Evolutionary conservation across 441 rosid species (phyloP), one percentile per base, ranked within the genome.

Genomic region (Brassica hybrid): DNA sequence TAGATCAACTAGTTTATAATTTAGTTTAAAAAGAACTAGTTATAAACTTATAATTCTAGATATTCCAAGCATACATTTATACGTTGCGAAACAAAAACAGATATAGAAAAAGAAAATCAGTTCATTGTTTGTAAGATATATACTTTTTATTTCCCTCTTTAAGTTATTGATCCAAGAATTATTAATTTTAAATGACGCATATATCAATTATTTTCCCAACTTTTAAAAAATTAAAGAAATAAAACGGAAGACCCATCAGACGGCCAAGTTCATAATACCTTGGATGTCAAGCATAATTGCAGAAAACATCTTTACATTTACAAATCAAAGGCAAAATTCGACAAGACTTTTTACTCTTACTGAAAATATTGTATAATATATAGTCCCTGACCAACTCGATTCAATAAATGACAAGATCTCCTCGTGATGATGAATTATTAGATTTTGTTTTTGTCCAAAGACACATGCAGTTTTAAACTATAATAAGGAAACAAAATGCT

Each of bases 381-480:
- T 12, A 67, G 25, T 38, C 81, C 77, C 74, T 78, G 77, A 78
- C 69, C 13, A 66, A 66, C 72, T 65, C 67, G 57, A 66, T 66
- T 11, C 45, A 38, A 78, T 3, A 67, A 58, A 52, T 38, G 57
- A 78, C 65, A 78, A 72, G 63, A 32, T 58, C 58, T 36, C 73
- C 76, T 78, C 81, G 81, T 78, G 77, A 78, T 6, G 27, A 41
- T 73, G 58, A 67, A 74, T 69, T 12, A 73, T 68, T 38, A 73
- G 71, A 68, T 48, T 69, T 74, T 79, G 82, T 63, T 48, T 67
- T 67, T 67, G 67, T 61, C 74, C 7, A 70, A 38, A 80, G 36
- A 71, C 76, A 16, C 62, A 50, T n/a, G 61, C 61, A 9, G 25
- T 19, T 23, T 21, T 2, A 32, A 32, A 52, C 19, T 38, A 56